Evolutionary conservation across 2,329 filamentous ascomycete species (phyloP).

Genomic region (Beauveria sp.): DNA sequence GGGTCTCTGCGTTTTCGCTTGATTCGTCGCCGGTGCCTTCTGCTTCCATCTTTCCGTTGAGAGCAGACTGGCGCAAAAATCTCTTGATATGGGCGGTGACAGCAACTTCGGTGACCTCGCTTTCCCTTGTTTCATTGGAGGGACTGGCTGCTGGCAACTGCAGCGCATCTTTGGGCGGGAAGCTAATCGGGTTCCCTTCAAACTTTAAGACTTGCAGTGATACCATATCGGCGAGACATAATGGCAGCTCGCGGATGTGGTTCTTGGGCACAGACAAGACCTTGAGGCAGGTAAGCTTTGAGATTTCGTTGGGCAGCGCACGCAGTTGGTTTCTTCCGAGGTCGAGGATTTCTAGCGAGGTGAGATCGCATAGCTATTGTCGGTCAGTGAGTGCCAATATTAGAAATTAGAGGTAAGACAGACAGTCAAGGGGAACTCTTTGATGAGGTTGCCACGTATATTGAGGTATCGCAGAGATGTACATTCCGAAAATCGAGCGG

Average conservation of each 20-base stretch:
- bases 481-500: slow-evolving; percentile 65
- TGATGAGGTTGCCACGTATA: slow-evolving; percentile 67
- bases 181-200: slow-evolving; percentile 77
- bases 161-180: slow-evolving; percentile 65
- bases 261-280: slow-evolving; percentile 85
- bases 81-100: slow-evolving; percentile 56
- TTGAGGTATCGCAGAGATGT: slow-evolving; percentile 73
- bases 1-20: slow-evolving; percentile 73
- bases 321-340: slow-evolving; percentile 81
- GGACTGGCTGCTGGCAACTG: slow-evolving; percentile 50
- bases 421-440: slow-evolving; percentile 52
- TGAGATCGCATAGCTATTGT: slow-evolving; percentile 71
- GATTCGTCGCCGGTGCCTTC: slow-evolving; percentile 53
- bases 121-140: slow-evolving; percentile 50
- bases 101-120: slow-evolving; percentile 54
- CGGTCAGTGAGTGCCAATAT: slow-evolving; percentile 16
- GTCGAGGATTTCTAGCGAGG: slow-evolving; percentile 85
- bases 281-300: slow-evolving; percentile 74
- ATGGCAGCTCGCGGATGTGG: slow-evolving; percentile 73
- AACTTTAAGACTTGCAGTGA: slow-evolving; percentile 85
- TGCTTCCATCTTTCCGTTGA: slow-evolving; percentile 44
- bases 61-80: slow-evolving; percentile 46
- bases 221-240: slow-evolving; percentile 81
- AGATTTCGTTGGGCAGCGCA: slow-evolving; percentile 69
- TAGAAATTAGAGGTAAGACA: slow-evolving; percentile 18